Base-by-base conservation (phyloP, 768 basidiomycete genomes). In the Mrakia gelida region DNA sequence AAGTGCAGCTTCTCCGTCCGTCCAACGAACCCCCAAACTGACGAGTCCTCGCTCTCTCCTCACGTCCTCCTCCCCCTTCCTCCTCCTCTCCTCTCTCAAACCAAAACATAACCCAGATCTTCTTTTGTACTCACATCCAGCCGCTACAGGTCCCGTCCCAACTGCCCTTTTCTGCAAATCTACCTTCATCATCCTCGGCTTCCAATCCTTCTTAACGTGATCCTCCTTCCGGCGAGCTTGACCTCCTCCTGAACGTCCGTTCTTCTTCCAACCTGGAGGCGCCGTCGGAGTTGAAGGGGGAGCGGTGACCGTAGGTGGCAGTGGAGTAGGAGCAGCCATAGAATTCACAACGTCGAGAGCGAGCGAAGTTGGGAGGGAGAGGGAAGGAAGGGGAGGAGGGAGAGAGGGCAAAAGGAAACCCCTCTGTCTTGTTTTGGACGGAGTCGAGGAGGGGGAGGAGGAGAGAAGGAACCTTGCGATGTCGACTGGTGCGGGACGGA, bases 101-200 rank as follows among this genome's bases (percentile, higher is more conserved):
- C 32, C 65, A 8, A 30, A 30, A 34, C 23, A 38, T 3, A 63
- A 18, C 11, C 2, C 9, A 70, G 41, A 34, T 41, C n/a, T 18
- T 26, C 18, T 70, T 38, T 70, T 38, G 61, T 16, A 73, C 73
- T 41, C 34, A 73, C 73, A 75, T 52, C 75, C 75, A 30, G 23
- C 75, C 21, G 75, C 75, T n/a, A 75, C 75, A 2, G 75, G 75
- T 15, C 75, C 75, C 2, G 75, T 75, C n/a, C 43, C 62, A 1
- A 43, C 61, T 30, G 75, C 75, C 30, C 30, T 75, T 30, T 38
- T 72, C 71, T 56, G 26, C 15, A 72, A 0, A 6, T 49, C 71
- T 2, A 43, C 28, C 71, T n/a, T 52, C 49, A 4, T 52, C 49
- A 52, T 56, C 49, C n/a, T 7, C 0, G 49, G 26, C n/a, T 18